Evolutionary conservation across 2,329 filamentous ascomycete species (phyloP).

Genomic region (Cladophialophora carrionii): DNA sequence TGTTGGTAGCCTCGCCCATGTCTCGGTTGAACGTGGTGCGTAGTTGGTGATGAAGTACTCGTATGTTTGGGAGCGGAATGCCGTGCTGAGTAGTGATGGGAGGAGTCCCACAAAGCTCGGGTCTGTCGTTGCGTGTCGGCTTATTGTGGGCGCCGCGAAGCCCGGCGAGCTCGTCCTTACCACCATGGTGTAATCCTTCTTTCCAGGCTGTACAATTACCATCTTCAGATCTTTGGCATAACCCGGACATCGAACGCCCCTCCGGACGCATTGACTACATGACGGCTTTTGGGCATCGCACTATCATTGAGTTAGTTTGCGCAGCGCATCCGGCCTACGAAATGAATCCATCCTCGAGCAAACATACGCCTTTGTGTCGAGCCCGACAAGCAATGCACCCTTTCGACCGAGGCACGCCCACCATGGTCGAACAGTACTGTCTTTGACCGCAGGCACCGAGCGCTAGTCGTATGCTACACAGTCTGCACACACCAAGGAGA

Average conservation of each 20-base stretch:
- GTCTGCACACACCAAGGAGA: background rate
- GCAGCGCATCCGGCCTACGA: background rate
- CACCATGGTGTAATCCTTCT: background rate
- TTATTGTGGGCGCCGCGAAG: background rate
- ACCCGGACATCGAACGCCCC: conserved; percentile 21
- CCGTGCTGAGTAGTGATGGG: conserved; percentile 11
- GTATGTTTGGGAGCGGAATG: conserved; percentile 16
- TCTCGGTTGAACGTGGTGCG: conserved; percentile 9
- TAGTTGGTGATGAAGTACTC: conserved; percentile 16
- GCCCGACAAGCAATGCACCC: conserved; percentile 23
- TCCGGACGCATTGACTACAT: conserved; percentile 24
- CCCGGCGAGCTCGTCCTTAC: background rate
- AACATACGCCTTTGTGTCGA: conserved; percentile 25
- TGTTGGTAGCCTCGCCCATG: conserved; percentile 11
- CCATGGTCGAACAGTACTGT: conserved; percentile 9
- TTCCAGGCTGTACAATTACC: conserved; percentile 20
- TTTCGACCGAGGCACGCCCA: conserved; percentile 25
- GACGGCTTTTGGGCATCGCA: conserved; percentile 25
- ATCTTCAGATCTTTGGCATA: conserved; percentile 23
- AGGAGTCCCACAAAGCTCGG: conserved; percentile 5
- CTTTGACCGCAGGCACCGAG: background rate
- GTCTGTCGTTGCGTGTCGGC: background rate
- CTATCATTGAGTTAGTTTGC: conserved; percentile 13
- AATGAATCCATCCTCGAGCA: background rate
- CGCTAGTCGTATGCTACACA: background rate